These are phyloP conservation scores for Ambrosia artemisiifolia DNA, from an alignment of 129 eudicot species.

Conservation along the genomic window DNA sequence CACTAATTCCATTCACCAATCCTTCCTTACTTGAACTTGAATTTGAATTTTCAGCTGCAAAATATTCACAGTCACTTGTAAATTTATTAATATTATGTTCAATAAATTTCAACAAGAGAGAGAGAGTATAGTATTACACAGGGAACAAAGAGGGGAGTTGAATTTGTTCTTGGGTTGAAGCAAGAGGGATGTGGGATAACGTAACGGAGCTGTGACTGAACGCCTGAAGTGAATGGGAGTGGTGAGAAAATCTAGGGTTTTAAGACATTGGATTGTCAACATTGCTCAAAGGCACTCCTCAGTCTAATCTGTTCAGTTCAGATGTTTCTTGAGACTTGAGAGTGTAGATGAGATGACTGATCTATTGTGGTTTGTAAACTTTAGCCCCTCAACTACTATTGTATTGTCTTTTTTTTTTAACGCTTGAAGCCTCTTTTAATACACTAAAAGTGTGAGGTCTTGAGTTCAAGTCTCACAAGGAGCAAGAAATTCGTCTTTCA, in stretches of 20 bases:
- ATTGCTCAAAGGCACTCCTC: neutral
- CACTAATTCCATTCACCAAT: constrained; percentile 40
- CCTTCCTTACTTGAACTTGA: too few species aligned
- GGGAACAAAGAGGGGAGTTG: constrained; percentile 30
- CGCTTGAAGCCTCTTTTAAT: too few species aligned
- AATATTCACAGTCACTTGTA: neutral
- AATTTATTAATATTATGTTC: neutral
- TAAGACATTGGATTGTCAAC: constrained; percentile 22
- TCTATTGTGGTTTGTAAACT: neutral
- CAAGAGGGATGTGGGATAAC: constrained; percentile 34
- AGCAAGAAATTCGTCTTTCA: too few species aligned
- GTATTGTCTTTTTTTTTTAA: too few species aligned
- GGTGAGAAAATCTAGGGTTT: constrained; percentile 43
- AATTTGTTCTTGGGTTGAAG: constrained; percentile 28
- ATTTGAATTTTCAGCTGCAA: constrained; percentile 48
- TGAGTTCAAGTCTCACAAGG: too few species aligned
- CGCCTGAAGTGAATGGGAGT: constrained; percentile 37
- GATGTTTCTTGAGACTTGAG: neutral
- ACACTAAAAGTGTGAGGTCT: too few species aligned
- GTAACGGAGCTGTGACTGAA: constrained; percentile 23
- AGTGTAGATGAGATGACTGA: neutral
- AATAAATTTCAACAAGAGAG: neutral
- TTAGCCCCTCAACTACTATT: neutral
- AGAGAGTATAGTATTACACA: constrained; percentile 25
- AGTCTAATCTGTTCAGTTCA: neutral